A percentile compares a stretch with the other conserved stretches of the same genome.
phyloP scores from a whole-genome alignment of 352 stramenopile species.

The Sclerospora graminicola region DNA sequence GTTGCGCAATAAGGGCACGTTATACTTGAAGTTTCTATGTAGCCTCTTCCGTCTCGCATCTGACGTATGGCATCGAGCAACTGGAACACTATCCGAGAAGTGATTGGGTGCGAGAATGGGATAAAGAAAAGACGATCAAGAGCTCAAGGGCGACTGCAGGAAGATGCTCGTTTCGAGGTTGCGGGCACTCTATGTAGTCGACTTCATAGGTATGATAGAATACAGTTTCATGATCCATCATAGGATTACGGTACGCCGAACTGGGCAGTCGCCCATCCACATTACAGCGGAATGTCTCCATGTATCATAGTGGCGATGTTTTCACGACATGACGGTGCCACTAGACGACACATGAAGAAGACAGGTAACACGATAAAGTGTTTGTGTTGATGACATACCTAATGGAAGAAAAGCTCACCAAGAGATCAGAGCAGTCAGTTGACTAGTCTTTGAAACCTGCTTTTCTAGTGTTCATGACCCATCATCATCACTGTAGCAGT shows the following conservation, averaged over 20 bases:
- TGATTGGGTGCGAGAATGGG: conserved; percentile 7
- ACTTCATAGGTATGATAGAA: background rate
- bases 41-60: conserved; percentile 17
- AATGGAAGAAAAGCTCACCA: conserved; percentile 1
- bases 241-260: background rate
- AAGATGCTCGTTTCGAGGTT: background rate
- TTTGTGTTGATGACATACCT: no score
- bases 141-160: background rate
- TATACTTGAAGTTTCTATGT: conserved; percentile 4
- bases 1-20: conserved; percentile 11
- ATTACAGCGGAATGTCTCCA: background rate
- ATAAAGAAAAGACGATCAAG: conserved; percentile 4
- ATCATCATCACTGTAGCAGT: no score
- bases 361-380: no score
- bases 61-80: conserved; percentile 9
- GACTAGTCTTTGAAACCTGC: conserved; percentile 4
- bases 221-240: background rate
- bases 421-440: conserved; percentile 1
- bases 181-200: background rate
- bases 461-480: no score
- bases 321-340: conserved; percentile 2
- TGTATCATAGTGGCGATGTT: conserved; percentile 13
- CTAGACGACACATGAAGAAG: background rate
- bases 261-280: conserved; percentile 1
- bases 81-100: conserved; percentile 9